Base-by-base conservation (phyloP, 306 rosid genomes). In the Pachyrhizus erosus region DNA sequence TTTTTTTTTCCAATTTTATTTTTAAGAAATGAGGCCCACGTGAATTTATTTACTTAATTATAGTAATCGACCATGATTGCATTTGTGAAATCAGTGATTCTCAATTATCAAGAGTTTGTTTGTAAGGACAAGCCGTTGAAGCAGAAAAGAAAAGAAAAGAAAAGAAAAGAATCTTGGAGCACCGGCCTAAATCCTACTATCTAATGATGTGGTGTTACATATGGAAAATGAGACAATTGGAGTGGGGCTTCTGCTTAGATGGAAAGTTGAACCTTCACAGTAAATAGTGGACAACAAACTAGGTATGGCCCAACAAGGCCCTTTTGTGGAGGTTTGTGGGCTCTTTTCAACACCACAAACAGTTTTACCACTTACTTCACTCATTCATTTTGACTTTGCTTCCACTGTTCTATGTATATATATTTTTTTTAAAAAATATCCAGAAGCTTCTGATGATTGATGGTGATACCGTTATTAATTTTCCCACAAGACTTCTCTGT, bases 111-210 rank as follows among this genome's bases (percentile, higher is more conserved):
- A 34, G 57, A 17, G 9, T 24, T 26, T 18, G 5, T 29, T 52
- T 82, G 18, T 18, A 43, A 11, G 40, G 45, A 66, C 57, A 60
- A 58, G 71, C n/a, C 65, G 74, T 85, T 81, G 80, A 81, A 58
- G 34, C 52, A 81, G 55, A 23, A 14, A n/a, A n/a, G 39, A 52
- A 9, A 45, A 45, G 48, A 42, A 42, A 42, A 69, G 82, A 86
- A 78, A 84, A 86, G 83, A 88, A 87, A 31, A 74, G 91, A 78
- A 88, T 88, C 89, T 87, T 76, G 34, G 21, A n/a, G 73, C 68
- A 62, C 62, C 51, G 39, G 62, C 62, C 91, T 88, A 86, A 77
- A 60, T 40, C 83, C 84, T 80, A 81, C 57, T 20, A 71, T 58
- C 72, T 83, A 78, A 89, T 79, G 65, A 80, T 84, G 88, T 58